A percentile compares a stretch with the other conserved stretches of the same genome.
Evolutionary conservation across 1,284 basidiomycete genomes (phyloP).

Genomic region (Pseudozyma tsukubaensis): DNA sequence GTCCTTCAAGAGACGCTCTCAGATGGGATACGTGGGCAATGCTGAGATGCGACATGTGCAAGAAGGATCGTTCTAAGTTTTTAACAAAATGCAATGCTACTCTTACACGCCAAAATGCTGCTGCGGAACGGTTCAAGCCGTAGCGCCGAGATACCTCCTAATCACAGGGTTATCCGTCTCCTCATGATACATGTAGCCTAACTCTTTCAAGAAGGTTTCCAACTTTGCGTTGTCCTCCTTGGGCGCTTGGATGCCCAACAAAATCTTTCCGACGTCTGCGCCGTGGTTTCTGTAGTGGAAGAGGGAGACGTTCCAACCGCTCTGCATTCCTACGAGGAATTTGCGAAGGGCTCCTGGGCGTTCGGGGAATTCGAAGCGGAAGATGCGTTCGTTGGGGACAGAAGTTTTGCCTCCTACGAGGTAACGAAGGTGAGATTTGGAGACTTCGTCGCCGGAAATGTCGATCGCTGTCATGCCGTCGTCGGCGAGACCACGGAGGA

Average conservation of each 20-base stretch:
- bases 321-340: conserved; percentile 78
- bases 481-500: conserved; percentile 73
- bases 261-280: conserved; percentile 69
- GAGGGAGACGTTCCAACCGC: conserved; percentile 92
- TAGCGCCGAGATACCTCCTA: conserved; percentile 75
- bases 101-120: no score
- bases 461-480: conserved; percentile 84
- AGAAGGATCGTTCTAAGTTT: no score
- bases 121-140: no score
- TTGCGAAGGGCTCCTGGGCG: conserved; percentile 89
- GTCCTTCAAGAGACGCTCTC: no score
- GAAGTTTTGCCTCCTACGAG: conserved; percentile 78
- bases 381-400: conserved; percentile 87
- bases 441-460: conserved; percentile 93
- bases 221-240: conserved; percentile 76
- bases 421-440: conserved; percentile 93
- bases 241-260: conserved; percentile 90
- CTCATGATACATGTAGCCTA: conserved; percentile 88
- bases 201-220: conserved; percentile 78
- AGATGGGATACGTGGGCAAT: no score
- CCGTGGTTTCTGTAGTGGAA: conserved; percentile 99
- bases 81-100: no score
- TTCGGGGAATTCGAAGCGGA: conserved; percentile 98
- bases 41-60: no score
- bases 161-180: conserved; percentile 92